Percentiles rank a stretch among this genome's conserved stretches.
These are phyloP conservation scores for Entomophthora muscae DNA, from an alignment of 371 early-diverging fungal species.

Conservation along the genomic window DNA sequence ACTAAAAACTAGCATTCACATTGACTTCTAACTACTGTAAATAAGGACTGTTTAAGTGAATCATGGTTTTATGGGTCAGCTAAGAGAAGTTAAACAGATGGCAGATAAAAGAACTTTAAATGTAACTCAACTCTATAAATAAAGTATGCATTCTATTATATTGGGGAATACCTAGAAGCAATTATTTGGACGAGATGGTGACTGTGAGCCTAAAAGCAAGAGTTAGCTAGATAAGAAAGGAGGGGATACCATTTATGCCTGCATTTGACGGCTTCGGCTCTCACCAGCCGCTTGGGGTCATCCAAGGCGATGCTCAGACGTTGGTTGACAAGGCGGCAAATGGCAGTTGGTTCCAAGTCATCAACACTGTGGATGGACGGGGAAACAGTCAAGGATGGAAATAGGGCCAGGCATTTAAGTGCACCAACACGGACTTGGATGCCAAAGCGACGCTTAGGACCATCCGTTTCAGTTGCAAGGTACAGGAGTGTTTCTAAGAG, in stretches of 20 bases:
- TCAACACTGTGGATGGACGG: background rate
- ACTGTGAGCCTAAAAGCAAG: background rate
- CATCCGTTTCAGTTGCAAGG: background rate
- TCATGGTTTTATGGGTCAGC: no score
- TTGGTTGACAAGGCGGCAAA: slow-evolving; percentile 24
- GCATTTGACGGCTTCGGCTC: slow-evolving; percentile 73
- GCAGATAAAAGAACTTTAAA: no score
- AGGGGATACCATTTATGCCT: slow-evolving; percentile 54
- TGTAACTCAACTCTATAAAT: no score
- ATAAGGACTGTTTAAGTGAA: no score
- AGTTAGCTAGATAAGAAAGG: background rate
- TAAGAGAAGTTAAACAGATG: no score
- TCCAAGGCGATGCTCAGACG: slow-evolving; percentile 41
- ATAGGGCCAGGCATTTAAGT: slow-evolving; percentile 39
- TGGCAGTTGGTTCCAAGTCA: background rate
- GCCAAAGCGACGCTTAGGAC: background rate
- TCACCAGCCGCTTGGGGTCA: slow-evolving; percentile 73
- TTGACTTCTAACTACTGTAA: no score
- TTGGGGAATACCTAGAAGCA: no score
- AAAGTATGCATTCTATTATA: no score
- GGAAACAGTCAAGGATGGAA: slow-evolving; percentile 20
- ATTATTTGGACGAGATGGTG: background rate
- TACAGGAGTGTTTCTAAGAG: background rate
- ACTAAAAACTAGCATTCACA: no score
- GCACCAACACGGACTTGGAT: slow-evolving; percentile 47